Conservation (phyloP, 129 eudicot genomes). For the Pittosporum tobira region DNA sequence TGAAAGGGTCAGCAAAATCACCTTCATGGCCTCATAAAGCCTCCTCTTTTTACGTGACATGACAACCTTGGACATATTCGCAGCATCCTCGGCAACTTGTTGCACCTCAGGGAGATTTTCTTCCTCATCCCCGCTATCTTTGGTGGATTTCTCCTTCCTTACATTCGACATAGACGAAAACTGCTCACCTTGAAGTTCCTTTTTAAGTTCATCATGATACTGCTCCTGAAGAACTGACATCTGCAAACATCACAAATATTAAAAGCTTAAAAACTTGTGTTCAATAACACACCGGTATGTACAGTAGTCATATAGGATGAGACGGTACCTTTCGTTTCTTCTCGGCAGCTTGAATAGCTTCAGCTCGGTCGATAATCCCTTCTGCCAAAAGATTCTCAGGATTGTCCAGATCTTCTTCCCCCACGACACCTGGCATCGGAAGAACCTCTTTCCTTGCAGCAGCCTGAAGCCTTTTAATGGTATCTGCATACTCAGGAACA, state of each 20-base stretch:
- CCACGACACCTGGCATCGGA: constrained; percentile 79
- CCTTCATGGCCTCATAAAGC: constrained; percentile 60
- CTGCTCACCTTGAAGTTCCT: constrained; percentile 36
- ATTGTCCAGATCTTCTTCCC: constrained; percentile 57
- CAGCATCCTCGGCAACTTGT: constrained; percentile 37
- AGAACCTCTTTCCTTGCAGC: constrained; percentile 78
- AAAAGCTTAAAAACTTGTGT: not conserved
- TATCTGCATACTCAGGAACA: constrained; percentile 82
- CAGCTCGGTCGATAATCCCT: constrained; percentile 57
- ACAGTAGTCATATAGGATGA: not conserved
- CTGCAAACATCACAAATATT: constrained; percentile 28
- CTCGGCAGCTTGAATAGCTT: constrained; percentile 72
- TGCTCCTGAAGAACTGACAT: constrained; percentile 37
- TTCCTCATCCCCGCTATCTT: constrained; percentile 18
- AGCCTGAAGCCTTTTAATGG: constrained; percentile 72
- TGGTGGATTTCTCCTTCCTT: constrained; percentile 14
- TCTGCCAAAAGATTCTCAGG: constrained; percentile 51
- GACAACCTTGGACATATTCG: constrained; percentile 24
- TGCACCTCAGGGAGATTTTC: constrained; percentile 20
- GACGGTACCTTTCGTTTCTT: constrained; percentile 48
- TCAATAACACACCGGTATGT: too few species aligned
- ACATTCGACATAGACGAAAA: constrained; percentile 14
- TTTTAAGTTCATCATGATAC: constrained; percentile 42
- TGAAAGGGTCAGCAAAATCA: not conserved
- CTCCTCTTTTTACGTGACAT: constrained; percentile 60